Conservation (phyloP, 257 asterid genomes). For the Nicotiana benthamiana region DNA sequence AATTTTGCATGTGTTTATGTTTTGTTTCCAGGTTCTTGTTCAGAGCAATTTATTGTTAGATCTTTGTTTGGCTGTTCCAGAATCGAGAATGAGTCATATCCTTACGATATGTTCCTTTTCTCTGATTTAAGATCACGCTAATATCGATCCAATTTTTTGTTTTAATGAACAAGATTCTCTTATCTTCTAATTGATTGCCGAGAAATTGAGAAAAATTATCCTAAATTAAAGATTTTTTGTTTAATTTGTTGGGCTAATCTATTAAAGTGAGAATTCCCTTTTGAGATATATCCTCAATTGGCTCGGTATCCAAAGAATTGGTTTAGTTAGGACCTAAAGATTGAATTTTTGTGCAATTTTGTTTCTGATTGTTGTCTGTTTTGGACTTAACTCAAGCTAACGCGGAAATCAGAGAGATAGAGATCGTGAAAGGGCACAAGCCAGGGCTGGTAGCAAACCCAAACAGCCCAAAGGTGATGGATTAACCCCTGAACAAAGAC, state of each 20-base stretch:
- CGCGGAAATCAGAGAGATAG: slow-evolving; percentile 83
- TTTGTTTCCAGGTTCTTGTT: slow-evolving; percentile 25
- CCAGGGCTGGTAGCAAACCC: slow-evolving; percentile 45
- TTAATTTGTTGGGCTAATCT: too few species aligned
- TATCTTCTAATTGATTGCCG: too few species aligned
- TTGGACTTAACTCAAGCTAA: slow-evolving; percentile 45
- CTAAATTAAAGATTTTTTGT: too few species aligned
- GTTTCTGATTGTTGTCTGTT: background rate
- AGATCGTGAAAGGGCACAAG: slow-evolving; percentile 85
- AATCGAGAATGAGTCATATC: slow-evolving; percentile 75
- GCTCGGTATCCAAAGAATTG: too few species aligned
- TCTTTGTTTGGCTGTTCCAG: slow-evolving; percentile 36
- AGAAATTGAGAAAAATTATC: too few species aligned
- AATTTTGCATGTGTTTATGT: background rate
- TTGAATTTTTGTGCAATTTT: too few species aligned
- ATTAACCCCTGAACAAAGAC: slow-evolving; percentile 80
- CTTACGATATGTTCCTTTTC: slow-evolving; percentile 54
- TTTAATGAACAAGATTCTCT: background rate
- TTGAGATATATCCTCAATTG: too few species aligned
- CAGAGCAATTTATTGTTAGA: slow-evolving; percentile 26
- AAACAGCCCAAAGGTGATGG: slow-evolving; percentile 52
- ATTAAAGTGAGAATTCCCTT: too few species aligned
- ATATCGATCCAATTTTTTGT: background rate
- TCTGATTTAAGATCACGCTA: slow-evolving; percentile 20
- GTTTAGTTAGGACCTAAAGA: background rate